phyloP scores from a whole-genome alignment of 129 eudicot genomes.

The Heracleum sosnowskyi region DNA sequence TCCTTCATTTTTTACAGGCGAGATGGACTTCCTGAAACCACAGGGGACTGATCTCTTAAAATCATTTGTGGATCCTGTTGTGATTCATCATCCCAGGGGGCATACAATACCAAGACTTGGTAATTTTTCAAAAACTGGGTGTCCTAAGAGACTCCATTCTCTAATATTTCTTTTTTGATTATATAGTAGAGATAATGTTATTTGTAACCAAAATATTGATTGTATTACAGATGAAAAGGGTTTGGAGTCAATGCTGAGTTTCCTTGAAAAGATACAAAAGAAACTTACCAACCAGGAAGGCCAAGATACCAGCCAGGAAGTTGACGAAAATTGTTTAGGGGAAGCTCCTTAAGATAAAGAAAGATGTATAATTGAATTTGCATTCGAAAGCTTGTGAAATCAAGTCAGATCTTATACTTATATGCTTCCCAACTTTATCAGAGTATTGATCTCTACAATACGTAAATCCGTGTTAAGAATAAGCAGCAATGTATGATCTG shows the following conservation, averaged over 20 bases:
- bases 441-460: not conserved
- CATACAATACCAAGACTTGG: constrained; percentile 81
- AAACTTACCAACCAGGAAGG: constrained; percentile 28
- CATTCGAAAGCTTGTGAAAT: not conserved
- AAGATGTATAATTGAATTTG: not conserved
- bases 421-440: not conserved
- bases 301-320: no score
- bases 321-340: not conserved
- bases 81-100: constrained; percentile 80
- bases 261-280: constrained; percentile 51
- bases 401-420: not conserved
- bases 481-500: not conserved
- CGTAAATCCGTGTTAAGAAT: not conserved
- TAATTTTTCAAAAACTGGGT: constrained; percentile 12
- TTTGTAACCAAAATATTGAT: not conserved
- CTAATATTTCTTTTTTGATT: not conserved
- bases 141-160: not conserved
- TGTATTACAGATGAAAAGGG: constrained; percentile 45
- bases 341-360: not conserved
- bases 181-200: not conserved
- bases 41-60: constrained; percentile 45
- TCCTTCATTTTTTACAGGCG: constrained; percentile 28
- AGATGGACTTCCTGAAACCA: constrained; percentile 51
- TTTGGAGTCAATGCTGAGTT: constrained; percentile 36
- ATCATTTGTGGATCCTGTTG: constrained; percentile 43